phyloP scores from a whole-genome alignment of 352 stramenopile genomes.

The Phytophthora hybrid region DNA sequence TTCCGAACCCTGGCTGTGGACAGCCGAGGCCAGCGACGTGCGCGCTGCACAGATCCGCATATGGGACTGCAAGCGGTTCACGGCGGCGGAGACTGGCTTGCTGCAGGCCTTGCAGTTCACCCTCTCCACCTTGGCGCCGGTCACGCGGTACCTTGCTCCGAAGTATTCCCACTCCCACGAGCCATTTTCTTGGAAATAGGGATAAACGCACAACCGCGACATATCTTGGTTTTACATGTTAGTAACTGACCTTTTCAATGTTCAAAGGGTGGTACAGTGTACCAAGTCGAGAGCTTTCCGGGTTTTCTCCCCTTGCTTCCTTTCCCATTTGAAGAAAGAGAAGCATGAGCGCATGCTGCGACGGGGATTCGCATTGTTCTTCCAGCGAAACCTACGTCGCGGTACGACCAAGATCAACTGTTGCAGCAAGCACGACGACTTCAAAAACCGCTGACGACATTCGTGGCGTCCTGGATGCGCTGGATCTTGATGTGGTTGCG shows the following conservation, averaged over 20 bases:
- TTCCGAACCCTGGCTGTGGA: too few species aligned
- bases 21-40: conserved; percentile 8
- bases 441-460: not conserved
- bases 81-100: conserved; percentile 64
- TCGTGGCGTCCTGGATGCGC: not conserved
- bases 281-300: too few species aligned
- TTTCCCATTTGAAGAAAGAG: too few species aligned
- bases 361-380: too few species aligned
- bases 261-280: too few species aligned
- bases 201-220: too few species aligned
- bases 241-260: too few species aligned
- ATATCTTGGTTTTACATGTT: too few species aligned
- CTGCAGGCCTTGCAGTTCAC: conserved; percentile 75
- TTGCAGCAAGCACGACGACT: too few species aligned
- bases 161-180: conserved; percentile 78
- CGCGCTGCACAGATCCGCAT: conserved; percentile 64
- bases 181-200: conserved; percentile 43
- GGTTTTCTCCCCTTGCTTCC: not conserved
- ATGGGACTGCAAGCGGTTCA: conserved; percentile 74
- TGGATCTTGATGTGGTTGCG: not conserved
- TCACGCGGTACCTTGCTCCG: conserved; percentile 60
- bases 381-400: not conserved
- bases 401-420: too few species aligned
- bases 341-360: too few species aligned
- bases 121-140: conserved; percentile 62